Conservation (phyloP, 768 basidiomycete genomes). For the Tricholoma furcatifolium region DNA sequence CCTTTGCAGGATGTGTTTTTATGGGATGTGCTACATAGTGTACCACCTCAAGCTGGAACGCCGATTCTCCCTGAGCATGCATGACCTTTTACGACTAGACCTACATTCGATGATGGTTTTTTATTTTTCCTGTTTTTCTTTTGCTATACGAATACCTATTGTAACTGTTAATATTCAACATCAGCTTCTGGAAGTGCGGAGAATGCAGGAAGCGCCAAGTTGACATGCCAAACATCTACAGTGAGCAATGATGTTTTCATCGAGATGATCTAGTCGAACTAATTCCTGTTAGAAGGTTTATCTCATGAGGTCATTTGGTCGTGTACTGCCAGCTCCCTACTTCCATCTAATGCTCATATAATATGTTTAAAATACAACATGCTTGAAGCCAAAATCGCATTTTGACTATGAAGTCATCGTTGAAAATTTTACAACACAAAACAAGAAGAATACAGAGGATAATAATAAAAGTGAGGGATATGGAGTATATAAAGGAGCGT, state of each 20-base stretch:
- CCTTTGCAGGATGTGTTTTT: not conserved
- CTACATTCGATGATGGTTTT: not conserved
- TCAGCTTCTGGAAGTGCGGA: no score
- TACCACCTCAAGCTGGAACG: not conserved
- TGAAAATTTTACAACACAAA: conserved; percentile 4
- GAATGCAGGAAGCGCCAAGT: no score
- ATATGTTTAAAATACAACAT: conserved; percentile 4
- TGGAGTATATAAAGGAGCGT: conserved; percentile 3
- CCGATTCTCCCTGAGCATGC: not conserved
- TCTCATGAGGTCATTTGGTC: not conserved
- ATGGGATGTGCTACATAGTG: not conserved
- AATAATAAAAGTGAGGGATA: no score
- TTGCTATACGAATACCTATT: not conserved
- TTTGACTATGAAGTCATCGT: not conserved
- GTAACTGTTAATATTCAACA: conserved; percentile 1
- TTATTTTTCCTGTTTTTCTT: not conserved
- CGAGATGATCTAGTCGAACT: no score
- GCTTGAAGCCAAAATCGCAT: no score
- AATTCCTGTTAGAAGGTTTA: no score
- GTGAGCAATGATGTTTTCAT: no score
- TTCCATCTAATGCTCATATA: not conserved
- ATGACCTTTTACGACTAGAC: not conserved
- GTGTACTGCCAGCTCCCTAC: not conserved
- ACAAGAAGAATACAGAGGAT: not conserved
- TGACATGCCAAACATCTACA: no score